phyloP scores from a whole-genome alignment of 306 rosid genomes.

The Cicer cuneatum region DNA sequence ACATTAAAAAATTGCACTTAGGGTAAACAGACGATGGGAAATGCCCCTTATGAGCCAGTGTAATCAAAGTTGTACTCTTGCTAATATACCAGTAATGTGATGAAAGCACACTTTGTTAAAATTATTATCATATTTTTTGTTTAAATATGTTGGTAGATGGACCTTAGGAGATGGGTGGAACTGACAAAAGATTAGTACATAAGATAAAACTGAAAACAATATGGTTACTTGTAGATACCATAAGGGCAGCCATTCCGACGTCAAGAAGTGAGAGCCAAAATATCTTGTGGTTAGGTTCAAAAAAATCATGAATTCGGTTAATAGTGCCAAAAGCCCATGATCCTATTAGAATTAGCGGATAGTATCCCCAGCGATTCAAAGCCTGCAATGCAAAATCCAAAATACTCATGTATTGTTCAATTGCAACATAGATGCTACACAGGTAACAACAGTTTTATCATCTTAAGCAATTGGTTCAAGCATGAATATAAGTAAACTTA shows the following conservation, averaged over 20 bases:
- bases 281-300: slow-evolving; percentile 83
- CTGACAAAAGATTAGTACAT: slow-evolving; percentile 23
- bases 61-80: slow-evolving; percentile 4
- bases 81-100: slow-evolving; percentile 1
- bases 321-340: slow-evolving; percentile 94
- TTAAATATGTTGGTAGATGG: background rate
- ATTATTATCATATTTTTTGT: slow-evolving; percentile 3
- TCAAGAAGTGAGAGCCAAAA: slow-evolving; percentile 98
- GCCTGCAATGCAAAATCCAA: slow-evolving; percentile 62
- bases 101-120: background rate
- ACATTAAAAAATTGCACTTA: slow-evolving; percentile 18
- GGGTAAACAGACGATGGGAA: background rate
- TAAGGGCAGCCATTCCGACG: slow-evolving; percentile 86
- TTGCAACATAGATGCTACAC: slow-evolving; percentile 30
- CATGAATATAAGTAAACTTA: slow-evolving; percentile 11
- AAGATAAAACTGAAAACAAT: slow-evolving; percentile 37
- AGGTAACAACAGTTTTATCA: slow-evolving; percentile 28
- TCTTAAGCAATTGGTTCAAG: slow-evolving; percentile 23
- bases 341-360: slow-evolving; percentile 95
- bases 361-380: slow-evolving; percentile 92
- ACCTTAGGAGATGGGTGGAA: slow-evolving; percentile 2
- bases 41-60: slow-evolving; percentile 10
- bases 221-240: slow-evolving; percentile 64
- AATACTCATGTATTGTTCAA: slow-evolving; percentile 11
- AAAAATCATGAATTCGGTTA: slow-evolving; percentile 90